Percentiles rank a stretch among this genome's conserved stretches.
These are phyloP conservation scores for Cladorrhinum samala DNA, from an alignment of 495 filamentous ascomycete species.

Conservation along the genomic window DNA sequence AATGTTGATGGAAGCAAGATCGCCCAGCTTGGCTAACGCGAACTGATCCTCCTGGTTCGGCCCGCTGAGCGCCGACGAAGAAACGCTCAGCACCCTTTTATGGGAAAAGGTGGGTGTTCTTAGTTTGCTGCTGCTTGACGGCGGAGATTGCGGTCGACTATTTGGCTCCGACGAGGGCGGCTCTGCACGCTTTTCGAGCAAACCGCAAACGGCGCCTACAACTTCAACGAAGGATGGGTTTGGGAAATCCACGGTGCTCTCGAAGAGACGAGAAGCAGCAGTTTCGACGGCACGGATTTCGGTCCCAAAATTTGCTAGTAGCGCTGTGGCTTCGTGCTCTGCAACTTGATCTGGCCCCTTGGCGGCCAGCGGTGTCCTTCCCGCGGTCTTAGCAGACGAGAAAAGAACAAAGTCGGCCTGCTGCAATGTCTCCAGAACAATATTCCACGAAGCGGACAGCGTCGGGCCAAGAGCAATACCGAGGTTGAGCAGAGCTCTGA, in stretches of 20 bases:
- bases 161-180: slow-evolving; percentile 24
- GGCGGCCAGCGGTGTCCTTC: slow-evolving; percentile 38
- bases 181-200: slow-evolving; percentile 44
- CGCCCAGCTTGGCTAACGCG: slow-evolving; percentile 73
- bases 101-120: slow-evolving; percentile 38
- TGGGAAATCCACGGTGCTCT: slow-evolving; percentile 83
- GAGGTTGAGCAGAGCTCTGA: slow-evolving; percentile 84
- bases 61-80: slow-evolving; percentile 45
- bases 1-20: slow-evolving; percentile 73
- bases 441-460: slow-evolving; percentile 76
- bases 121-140: slow-evolving; percentile 17
- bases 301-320: slow-evolving; percentile 59
- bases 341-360: slow-evolving; percentile 37
- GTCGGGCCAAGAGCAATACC: slow-evolving; percentile 92
- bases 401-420: slow-evolving; percentile 84
- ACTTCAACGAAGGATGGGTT: slow-evolving; percentile 74
- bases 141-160: slow-evolving; percentile 32
- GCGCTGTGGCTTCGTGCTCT: slow-evolving; percentile 39
- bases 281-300: slow-evolving; percentile 85
- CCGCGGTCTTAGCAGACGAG: slow-evolving; percentile 44
- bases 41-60: slow-evolving; percentile 65
- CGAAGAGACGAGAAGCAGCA: slow-evolving; percentile 80
- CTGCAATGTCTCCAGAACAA: slow-evolving; percentile 83
- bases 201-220: slow-evolving; percentile 63
- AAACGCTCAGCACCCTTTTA: slow-evolving; percentile 56